Percentiles rank a stretch among this genome's conserved stretches.
These are phyloP conservation scores for Monilinia aucupariae DNA, from an alignment of 2,329 filamentous ascomycete species.

Conservation along the genomic window DNA sequence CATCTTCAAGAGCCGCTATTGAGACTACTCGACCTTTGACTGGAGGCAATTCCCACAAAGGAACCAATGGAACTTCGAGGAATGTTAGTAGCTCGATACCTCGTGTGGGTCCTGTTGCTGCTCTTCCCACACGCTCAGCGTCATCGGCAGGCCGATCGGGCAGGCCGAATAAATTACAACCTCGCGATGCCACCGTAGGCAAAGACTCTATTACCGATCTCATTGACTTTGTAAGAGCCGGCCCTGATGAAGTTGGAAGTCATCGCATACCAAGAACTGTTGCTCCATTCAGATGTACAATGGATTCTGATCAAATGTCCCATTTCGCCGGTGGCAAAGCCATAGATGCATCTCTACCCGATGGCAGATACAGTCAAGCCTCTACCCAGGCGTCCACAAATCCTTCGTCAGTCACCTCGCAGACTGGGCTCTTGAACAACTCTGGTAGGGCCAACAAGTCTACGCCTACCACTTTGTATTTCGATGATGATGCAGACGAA, in stretches of 20 bases:
- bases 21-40: neutral
- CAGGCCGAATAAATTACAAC: constrained; percentile 55
- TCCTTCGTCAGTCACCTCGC: constrained; percentile 56
- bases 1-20: constrained; percentile 20
- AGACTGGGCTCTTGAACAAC: constrained; percentile 58
- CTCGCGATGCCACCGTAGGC: constrained; percentile 64
- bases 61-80: constrained; percentile 31
- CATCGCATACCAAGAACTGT: constrained; percentile 76
- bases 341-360: constrained; percentile 52
- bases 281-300: constrained; percentile 76
- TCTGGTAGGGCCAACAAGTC: constrained; percentile 35
- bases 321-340: constrained; percentile 50
- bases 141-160: constrained; percentile 40
- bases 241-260: constrained; percentile 55
- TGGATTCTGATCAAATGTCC: constrained; percentile 75
- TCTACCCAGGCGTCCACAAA: constrained; percentile 19
- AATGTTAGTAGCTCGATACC: constrained; percentile 26
- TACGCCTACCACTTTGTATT: constrained; percentile 18
- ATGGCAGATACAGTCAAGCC: constrained; percentile 47
- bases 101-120: constrained; percentile 19
- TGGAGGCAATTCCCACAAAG: constrained; percentile 27
- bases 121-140: constrained; percentile 28
- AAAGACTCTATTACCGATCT: constrained; percentile 71
- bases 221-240: constrained; percentile 91
- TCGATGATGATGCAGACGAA: constrained; percentile 31